Evolutionary conservation across 1,139 yeast species (phyloP), one percentile per base, ranked within the genome.

Genomic region (Candida sojae): DNA sequence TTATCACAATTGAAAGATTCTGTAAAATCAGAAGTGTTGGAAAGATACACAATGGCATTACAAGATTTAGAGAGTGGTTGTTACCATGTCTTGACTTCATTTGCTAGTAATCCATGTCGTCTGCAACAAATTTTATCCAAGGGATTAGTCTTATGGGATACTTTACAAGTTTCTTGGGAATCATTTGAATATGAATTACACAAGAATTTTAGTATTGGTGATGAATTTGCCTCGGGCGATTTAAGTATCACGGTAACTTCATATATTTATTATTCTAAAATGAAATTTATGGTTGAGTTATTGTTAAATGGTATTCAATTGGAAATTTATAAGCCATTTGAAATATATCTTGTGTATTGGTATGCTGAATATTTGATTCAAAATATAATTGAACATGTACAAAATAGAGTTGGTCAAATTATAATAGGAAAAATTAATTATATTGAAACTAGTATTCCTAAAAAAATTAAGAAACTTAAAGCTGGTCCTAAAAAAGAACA

Each of bases 101-200:
- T 75, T 52, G 85, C 89, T 13, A 88, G 85, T 63, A 92, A 92
- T 60, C 83, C 89, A 26, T 83, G 96, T 47, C 78, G 97, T 46
- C 93, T 89, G 60, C 80, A 97, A 54, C 97, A 90, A 60, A 57
- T 74, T 74, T 82, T 57, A 67, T 86, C 63, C 64, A 83, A 58
- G 73, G 85, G 63, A 68, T 78, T 61, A 58, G 82, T 55, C 57
- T 61, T 82, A 2, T 89, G 95, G 87, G 97, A 93, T 63, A 78
- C 90, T 2, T 69, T 90, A 32, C 97, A 92, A 61, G 96, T 86
- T 4, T 72, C 74, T 39, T 68, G 82, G 54, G 90, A 86, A 57
- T 61, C 67, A 4, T 67, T 80, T 40, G 90, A 84, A 58, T 54
- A 72, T 23, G 76, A 71, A 11, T 46, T 76, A 8, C 66, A 63